Evolutionary conservation across 768 basidiomycete genomes (phyloP), one percentile per base, ranked within the genome.

Genomic region (Trametes gibbosa): DNA sequence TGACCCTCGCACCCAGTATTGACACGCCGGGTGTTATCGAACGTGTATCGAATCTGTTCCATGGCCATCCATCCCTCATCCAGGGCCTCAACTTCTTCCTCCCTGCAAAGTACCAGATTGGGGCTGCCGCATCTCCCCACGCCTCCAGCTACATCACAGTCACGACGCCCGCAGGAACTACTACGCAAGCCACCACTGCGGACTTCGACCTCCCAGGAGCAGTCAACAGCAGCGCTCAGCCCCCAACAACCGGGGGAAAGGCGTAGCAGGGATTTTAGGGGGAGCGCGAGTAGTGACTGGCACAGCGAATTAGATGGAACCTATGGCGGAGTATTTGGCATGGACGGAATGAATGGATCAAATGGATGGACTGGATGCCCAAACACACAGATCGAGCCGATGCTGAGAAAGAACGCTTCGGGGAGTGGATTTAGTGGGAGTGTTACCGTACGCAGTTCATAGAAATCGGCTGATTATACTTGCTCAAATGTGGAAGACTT

Each of bases 41-140:
- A 68, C 92, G 95, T 52, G 96, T 98, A 27, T 96, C 95, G 0
- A 83, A 87, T 48, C 85, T 99, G 24, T 98, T 99, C 76, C 84
- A 86, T 55, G 92, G 92, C 1, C 93, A 97, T 67, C 92, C 92
- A 0, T 70, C 78, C 5, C 88, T 99, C 61, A 98, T 99, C 45
- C 93, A 96, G 73, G 95, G 95, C 10, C 98, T 99, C 81, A 98
- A 98, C 75, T 97, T 95, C 0, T 99, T 98, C 75, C 82, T 99
- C 10, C 96, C 96, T 3, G 81, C 84, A 19, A 96, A 95, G 14
- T 99, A 98, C 70, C 87, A 90, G 48, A 98, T 99, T 71, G 93
- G 96, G 64, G 81, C n/a, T n/a, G n/a, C 81, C 16, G 76, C 75
- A 32, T 86, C 90, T 65, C 74, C 81, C n/a, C 76, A 81, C n/a